Base-by-base conservation (phyloP, 1,284 basidiomycete genomes). In the Erythrobasidium hasegawianum region DNA sequence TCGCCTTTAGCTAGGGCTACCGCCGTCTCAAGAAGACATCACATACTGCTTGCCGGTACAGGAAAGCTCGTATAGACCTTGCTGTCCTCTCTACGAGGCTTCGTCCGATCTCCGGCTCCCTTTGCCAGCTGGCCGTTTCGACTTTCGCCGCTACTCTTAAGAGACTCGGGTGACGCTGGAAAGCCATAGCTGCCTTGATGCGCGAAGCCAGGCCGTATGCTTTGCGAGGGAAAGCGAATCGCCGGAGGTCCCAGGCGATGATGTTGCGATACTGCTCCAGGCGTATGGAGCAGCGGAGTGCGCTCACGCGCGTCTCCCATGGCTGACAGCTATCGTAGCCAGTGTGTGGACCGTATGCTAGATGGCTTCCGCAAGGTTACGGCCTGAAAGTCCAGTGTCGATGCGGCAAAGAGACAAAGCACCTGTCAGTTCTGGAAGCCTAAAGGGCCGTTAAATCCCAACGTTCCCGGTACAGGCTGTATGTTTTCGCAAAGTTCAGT, bases 151-250 rank as follows among this genome's bases (percentile, higher is more conserved):
- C 33, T 40, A 16, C 20, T 26, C 4, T 29, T 53, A 7, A 9
- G 9, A 24, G 62, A 43, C 2, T 29, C 62, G 29, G 24, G 27
- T 11, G 47, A 58, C 22, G 13, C 38, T 22, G 62, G 54, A 24
- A 65, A 65, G 62, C 62, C 62, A 53, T 65, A 65, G 62, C 62
- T 65, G n/a, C 26, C n/a, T 22, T 65, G 62, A 24, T 52, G 54
- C 18, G 39, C 62, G 9, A 64, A 39, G 1, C 52, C 38, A 10
- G 49, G 26, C 10, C 24, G n/a, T 11, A 45, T 39, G 29, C 38
- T 47, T 24, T 57, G 55, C 7, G 55, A 50, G 7, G 62, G 62
- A 58, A 65, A 65, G 27, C 56, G 62, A 24, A 65, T 58, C n/a
- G 56, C 22, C 18, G 62, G 62, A 27, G 62, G 62, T 8, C 20